Evolutionary conservation across 169 alveolate species (phyloP).

Genomic region (Plasmodium gonderi): DNA sequence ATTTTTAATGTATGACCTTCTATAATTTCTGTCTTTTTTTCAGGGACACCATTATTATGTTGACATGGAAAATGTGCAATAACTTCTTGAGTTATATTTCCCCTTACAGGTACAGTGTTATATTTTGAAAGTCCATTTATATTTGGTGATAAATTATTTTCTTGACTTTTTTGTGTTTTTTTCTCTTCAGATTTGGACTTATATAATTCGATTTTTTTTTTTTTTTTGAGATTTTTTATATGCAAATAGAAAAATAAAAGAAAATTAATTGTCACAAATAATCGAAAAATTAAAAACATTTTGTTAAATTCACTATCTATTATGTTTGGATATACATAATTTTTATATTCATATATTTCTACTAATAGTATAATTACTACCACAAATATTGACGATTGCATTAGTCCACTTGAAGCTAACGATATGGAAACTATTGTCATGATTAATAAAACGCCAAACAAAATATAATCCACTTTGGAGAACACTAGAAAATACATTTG

Average conservation of each 20-base stretch:
- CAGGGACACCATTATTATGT: neutral
- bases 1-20: conserved; percentile 29
- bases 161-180: neutral
- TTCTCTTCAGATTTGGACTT: neutral
- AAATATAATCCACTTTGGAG: neutral
- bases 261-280: conserved; percentile 23
- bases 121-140: neutral
- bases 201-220: neutral
- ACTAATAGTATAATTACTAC: neutral
- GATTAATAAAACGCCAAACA: neutral
- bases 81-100: neutral
- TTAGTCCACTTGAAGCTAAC: neutral
- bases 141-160: neutral
- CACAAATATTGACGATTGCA: neutral
- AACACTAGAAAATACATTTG: neutral
- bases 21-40: neutral
- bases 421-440: conserved; percentile 5
- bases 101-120: neutral
- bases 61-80: neutral
- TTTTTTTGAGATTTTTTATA: conserved; percentile 14
- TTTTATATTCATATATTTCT: conserved; percentile 28
- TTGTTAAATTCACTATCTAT: conserved; percentile 15
- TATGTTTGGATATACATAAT: neutral
- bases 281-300: conserved; percentile 30
- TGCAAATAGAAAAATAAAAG: conserved; percentile 1